These are phyloP conservation scores for Phyllostachys edulis DNA, from an alignment of 176 grass and related monocot species.

Conservation along the genomic window DNA sequence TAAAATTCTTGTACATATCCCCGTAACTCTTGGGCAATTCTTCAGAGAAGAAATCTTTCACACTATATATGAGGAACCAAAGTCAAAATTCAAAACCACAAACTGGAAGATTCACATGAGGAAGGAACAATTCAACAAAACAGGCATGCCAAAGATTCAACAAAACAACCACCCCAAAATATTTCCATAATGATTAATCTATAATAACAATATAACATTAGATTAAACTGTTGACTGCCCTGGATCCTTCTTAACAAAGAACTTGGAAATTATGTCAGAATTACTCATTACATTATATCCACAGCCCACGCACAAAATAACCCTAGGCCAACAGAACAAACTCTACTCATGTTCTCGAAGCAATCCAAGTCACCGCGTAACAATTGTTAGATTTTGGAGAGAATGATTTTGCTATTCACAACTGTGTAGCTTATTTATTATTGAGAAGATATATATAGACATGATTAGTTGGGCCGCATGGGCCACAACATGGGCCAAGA, in stretches of 20 bases:
- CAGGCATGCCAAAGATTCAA: not conserved
- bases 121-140: constrained; percentile 16
- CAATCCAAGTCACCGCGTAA: not conserved
- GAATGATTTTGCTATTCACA: no score
- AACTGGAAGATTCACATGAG: constrained; percentile 8
- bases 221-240: not conserved
- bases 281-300: not conserved
- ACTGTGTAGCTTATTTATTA: no score
- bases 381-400: not conserved
- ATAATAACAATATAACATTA: not conserved
- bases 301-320: not conserved
- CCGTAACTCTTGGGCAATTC: constrained; percentile 61
- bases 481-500: no score
- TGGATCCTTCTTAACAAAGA: not conserved
- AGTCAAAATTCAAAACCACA: constrained; percentile 19
- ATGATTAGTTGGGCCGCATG: no score
- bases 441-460: no score
- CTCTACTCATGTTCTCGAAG: not conserved
- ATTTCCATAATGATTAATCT: not conserved
- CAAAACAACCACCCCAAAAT: not conserved
- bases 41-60: constrained; percentile 70
- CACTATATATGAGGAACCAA: constrained; percentile 43
- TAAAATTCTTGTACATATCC: constrained; percentile 86
- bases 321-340: not conserved
- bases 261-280: not conserved